These are phyloP conservation scores for Fusarium abutilonis DNA, from an alignment of 2,329 filamentous ascomycete genomes.

Conservation along the genomic window DNA sequence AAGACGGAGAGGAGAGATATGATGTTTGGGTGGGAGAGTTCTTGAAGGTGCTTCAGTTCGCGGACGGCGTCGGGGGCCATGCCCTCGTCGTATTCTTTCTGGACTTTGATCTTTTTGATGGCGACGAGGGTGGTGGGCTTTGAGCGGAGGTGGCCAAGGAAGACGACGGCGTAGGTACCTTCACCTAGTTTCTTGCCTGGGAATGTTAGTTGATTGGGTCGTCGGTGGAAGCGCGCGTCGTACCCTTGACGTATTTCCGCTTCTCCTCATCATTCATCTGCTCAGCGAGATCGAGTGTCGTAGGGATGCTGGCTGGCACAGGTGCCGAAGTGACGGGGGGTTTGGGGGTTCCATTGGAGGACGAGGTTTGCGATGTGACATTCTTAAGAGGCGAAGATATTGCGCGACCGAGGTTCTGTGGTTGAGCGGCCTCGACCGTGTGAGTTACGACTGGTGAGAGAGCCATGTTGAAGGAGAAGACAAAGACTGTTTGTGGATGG, in stretches of 20 bases:
- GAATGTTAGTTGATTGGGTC: background rate
- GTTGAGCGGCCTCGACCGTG: slow-evolving; percentile 48
- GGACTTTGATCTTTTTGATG: slow-evolving; percentile 92
- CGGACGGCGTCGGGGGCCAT: slow-evolving; percentile 94
- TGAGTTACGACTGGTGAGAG: slow-evolving; percentile 58
- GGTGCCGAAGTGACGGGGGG: slow-evolving; percentile 47
- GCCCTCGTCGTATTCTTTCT: slow-evolving; percentile 87
- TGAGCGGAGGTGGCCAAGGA: slow-evolving; percentile 80
- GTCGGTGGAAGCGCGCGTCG: background rate
- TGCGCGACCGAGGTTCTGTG: slow-evolving; percentile 45
- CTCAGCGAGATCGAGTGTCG: slow-evolving; percentile 72
- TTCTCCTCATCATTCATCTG: slow-evolving; percentile 84
- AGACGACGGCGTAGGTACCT: slow-evolving; percentile 97
- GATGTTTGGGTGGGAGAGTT: slow-evolving; percentile 94
- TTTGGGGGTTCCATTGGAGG: slow-evolving; percentile 59
- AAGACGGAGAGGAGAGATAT: slow-evolving; percentile 93
- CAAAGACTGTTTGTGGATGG: slow-evolving; percentile 1
- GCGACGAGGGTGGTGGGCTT: slow-evolving; percentile 82
- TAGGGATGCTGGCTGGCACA: slow-evolving; percentile 47
- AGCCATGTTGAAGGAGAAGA: slow-evolving; percentile 52
- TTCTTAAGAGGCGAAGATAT: slow-evolving; percentile 59
- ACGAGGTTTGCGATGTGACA: slow-evolving; percentile 45
- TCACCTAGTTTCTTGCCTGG: slow-evolving; percentile 89
- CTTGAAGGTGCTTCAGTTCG: slow-evolving; percentile 94
- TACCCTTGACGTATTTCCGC: slow-evolving; percentile 89